These are phyloP conservation scores for Neoboletus brunneissimus DNA, from an alignment of 768 basidiomycete genomes.

Conservation along the genomic window DNA sequence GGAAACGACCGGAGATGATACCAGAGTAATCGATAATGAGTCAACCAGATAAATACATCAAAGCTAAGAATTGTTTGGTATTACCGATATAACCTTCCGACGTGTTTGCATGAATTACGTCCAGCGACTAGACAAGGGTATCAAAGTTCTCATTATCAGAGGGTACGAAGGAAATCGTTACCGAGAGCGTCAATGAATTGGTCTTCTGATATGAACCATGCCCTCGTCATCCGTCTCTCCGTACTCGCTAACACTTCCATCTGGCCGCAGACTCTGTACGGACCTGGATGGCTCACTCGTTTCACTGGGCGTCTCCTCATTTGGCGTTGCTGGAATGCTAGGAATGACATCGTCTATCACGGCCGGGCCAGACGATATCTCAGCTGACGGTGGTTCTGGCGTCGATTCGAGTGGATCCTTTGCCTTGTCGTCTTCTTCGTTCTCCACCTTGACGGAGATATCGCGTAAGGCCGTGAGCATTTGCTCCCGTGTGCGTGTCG, in stretches of 20 bases:
- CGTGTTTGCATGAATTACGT: constrained; percentile 17
- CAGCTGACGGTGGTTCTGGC: constrained; percentile 10
- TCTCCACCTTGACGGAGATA: constrained; percentile 59
- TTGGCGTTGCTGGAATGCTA: constrained; percentile 22
- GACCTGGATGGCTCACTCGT: constrained; percentile 25
- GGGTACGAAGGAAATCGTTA: constrained; percentile 2
- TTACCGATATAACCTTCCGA: constrained; percentile 8
- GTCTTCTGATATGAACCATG: constrained; percentile 73
- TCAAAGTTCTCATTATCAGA: constrained; percentile 11
- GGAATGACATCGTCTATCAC: constrained; percentile 34
- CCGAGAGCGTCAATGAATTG: constrained; percentile 28
- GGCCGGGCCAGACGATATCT: background rate
- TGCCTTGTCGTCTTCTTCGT: constrained; percentile 18
- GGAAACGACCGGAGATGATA: background rate
- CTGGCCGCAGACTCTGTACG: constrained; percentile 37
- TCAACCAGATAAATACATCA: background rate
- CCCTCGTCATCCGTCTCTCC: constrained; percentile 86
- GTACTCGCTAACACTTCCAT: constrained; percentile 63
- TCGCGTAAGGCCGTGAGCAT: constrained; percentile 81
- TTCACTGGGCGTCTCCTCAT: constrained; percentile 28
- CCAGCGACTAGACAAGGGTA: constrained; percentile 24
- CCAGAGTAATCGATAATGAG: constrained; percentile 1
- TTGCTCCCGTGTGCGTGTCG: constrained; percentile 61
- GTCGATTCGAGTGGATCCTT: constrained; percentile 23
- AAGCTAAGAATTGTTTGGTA: constrained; percentile 1